phyloP scores from a whole-genome alignment of 495 filamentous ascomycete species.

The Aspergillus homomorphus region DNA sequence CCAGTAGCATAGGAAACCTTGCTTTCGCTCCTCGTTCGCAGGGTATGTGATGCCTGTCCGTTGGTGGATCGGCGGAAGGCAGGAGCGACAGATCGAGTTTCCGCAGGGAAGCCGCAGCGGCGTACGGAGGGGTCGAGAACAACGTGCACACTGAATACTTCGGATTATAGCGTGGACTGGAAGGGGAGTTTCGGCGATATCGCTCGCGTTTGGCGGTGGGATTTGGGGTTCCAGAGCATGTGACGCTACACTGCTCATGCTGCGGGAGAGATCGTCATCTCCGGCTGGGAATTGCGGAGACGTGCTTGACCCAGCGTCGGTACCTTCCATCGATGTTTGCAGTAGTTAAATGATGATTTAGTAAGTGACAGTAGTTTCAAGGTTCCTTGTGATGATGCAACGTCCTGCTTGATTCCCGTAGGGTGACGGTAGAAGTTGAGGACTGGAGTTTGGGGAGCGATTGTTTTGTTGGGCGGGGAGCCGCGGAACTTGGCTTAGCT shows the following conservation, averaged over 20 bases:
- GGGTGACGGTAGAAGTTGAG: neutral
- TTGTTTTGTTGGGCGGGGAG: neutral
- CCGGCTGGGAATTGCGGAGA: constrained; percentile 14
- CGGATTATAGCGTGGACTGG: constrained; percentile 54
- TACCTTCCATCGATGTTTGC: constrained; percentile 29
- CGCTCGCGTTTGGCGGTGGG: neutral
- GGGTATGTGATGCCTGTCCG: constrained; percentile 75
- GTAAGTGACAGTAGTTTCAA: neutral
- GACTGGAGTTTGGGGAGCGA: neutral
- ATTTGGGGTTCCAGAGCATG: neutral
- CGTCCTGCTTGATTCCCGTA: neutral
- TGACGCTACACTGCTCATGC: neutral
- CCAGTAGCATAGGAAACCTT: constrained; percentile 72
- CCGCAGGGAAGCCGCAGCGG: constrained; percentile 84
- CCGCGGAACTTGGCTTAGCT: neutral
- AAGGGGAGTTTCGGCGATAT: constrained; percentile 1
- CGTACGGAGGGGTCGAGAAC: constrained; percentile 62
- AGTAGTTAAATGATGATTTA: neutral
- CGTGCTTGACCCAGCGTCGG: constrained; percentile 7
- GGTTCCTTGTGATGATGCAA: too few relatives aligned
- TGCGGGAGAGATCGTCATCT: neutral
- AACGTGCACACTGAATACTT: constrained; percentile 70
- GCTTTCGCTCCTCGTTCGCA: constrained; percentile 55
- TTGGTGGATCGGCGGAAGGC: constrained; percentile 61
- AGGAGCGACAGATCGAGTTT: constrained; percentile 69